Conservation (phyloP, 1,284 basidiomycete genomes). For the Austroboletus novae-zelandiae region DNA sequence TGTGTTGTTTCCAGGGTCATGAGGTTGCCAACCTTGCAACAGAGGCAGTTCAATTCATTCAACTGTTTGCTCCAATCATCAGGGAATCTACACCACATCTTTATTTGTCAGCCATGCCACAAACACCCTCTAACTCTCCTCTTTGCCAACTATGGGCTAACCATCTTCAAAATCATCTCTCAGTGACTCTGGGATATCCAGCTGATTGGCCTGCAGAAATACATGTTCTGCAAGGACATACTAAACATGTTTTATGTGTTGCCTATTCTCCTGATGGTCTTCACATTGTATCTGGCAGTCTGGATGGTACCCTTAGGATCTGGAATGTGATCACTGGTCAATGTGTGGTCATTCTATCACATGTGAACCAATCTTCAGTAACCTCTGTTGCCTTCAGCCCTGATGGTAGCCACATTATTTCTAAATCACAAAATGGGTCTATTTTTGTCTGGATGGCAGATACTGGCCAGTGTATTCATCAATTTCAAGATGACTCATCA, state of each 20-base stretch:
- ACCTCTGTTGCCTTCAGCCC: no score
- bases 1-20: constrained; percentile 3
- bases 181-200: constrained; percentile 7
- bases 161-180: constrained; percentile 16
- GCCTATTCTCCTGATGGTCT: constrained; percentile 23
- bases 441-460: not conserved
- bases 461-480: constrained; percentile 19
- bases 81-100: constrained; percentile 22
- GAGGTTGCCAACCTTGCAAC: constrained; percentile 19
- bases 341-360: not conserved
- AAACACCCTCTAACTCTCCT: constrained; percentile 19
- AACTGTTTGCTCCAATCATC: constrained; percentile 16
- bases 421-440: no score
- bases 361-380: no score
- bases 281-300: constrained; percentile 11
- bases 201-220: constrained; percentile 21
- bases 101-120: not conserved
- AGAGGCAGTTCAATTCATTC: constrained; percentile 21
- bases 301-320: constrained; percentile 12
- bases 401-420: no score
- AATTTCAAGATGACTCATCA: constrained; percentile 1
- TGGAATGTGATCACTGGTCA: constrained; percentile 1
- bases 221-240: constrained; percentile 12
- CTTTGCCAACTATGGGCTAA: constrained; percentile 12
- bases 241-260: constrained; percentile 5